phyloP scores from a whole-genome alignment of 2,329 filamentous ascomycete species.

The Pseudopithomyces maydicus region DNA sequence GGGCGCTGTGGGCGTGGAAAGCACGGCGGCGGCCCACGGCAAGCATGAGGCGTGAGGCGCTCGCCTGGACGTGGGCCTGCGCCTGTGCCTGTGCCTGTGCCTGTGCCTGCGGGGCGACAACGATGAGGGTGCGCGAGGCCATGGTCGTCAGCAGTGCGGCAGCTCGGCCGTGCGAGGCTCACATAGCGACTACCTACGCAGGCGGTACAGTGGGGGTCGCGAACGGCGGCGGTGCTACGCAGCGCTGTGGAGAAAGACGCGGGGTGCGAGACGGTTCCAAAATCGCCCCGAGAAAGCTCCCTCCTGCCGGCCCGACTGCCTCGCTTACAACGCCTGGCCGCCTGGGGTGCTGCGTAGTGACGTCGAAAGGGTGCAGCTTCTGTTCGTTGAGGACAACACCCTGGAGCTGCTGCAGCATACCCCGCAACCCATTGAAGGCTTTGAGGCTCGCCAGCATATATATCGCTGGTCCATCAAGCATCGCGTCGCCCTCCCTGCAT shows the following conservation, averaged over 20 bases:
- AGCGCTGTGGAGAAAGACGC: too few species aligned
- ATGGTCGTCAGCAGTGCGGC: slow-evolving; percentile 19
- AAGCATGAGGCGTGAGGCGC: slow-evolving; percentile 45
- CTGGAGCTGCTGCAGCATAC: slow-evolving; percentile 32
- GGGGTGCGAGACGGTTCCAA: neutral
- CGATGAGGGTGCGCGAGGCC: slow-evolving; percentile 27
- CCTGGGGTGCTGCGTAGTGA: slow-evolving; percentile 39
- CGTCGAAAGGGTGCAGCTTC: slow-evolving; percentile 34
- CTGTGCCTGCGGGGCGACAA: slow-evolving; percentile 47
- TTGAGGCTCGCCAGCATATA: slow-evolving; percentile 6
- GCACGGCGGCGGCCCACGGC: slow-evolving; percentile 36
- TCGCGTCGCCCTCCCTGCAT: neutral
- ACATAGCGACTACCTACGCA: slow-evolving; percentile 9
- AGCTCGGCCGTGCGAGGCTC: slow-evolving; percentile 2
- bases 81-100: slow-evolving; percentile 35
- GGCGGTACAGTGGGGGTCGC: slow-evolving; percentile 11
- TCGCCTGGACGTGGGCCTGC: slow-evolving; percentile 37
- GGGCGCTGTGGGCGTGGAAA: slow-evolving; percentile 42
- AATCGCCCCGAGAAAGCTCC: neutral
- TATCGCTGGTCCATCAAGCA: neutral
- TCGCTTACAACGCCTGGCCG: slow-evolving; percentile 10
- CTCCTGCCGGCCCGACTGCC: neutral
- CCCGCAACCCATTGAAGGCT: slow-evolving; percentile 29
- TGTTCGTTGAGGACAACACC: slow-evolving; percentile 35
- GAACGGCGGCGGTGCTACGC: neutral